A percentile compares a stretch with the other conserved stretches of the same genome.
phyloP scores from a whole-genome alignment of 352 stramenopile species.

The Phytophthora fragariaefolia region DNA sequence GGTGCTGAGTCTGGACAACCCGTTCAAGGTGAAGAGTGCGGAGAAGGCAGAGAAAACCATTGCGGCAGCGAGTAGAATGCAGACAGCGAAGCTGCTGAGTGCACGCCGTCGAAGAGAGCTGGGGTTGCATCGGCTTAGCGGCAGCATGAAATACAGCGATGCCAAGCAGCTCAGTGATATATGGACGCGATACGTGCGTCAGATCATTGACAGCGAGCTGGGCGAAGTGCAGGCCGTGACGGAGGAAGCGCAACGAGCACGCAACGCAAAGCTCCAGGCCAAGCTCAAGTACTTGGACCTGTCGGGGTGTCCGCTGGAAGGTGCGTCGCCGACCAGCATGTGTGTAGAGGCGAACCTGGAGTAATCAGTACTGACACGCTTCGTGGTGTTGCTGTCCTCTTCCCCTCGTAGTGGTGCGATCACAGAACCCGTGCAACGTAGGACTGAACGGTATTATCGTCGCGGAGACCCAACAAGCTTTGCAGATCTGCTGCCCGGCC shows the following conservation, averaged over 20 bases:
- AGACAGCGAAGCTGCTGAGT: slow-evolving; percentile 67
- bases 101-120: slow-evolving; percentile 63
- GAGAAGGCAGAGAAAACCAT: slow-evolving; percentile 36
- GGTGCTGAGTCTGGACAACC: slow-evolving; percentile 81
- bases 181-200: slow-evolving; percentile 65
- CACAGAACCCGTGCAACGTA: slow-evolving; percentile 63
- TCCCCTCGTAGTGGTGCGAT: slow-evolving; percentile 64
- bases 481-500: slow-evolving; percentile 63
- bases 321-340: slow-evolving; percentile 24
- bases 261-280: slow-evolving; percentile 43
- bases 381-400: background rate
- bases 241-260: slow-evolving; percentile 25
- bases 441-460: slow-evolving; percentile 63
- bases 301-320: slow-evolving; percentile 72
- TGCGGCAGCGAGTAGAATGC: slow-evolving; percentile 39
- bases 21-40: slow-evolving; percentile 51
- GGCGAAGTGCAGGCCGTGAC: slow-evolving; percentile 26
- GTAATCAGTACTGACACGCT: background rate
- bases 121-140: slow-evolving; percentile 60
- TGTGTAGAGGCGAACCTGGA: background rate
- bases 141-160: slow-evolving; percentile 59
- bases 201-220: slow-evolving; percentile 57
- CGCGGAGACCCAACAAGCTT: slow-evolving; percentile 61
- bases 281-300: slow-evolving; percentile 74
- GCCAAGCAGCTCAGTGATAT: slow-evolving; percentile 71